Base-by-base conservation (phyloP, 2,329 filamentous ascomycete genomes). In the Rhynchosporium graminicola region DNA sequence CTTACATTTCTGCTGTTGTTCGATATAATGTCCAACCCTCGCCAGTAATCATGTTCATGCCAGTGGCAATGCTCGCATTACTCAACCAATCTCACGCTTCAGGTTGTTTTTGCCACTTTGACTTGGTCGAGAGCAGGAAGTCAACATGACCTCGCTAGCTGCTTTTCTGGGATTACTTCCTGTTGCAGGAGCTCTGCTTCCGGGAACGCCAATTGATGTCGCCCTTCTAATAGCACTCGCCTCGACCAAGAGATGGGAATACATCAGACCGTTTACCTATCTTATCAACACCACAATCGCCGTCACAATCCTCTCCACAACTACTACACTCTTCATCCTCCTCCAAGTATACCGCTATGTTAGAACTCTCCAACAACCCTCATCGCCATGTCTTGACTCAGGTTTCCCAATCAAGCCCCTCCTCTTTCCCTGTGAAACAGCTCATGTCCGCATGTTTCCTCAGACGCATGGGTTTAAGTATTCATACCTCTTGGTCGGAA, bases 391-490 rank as follows among this genome's bases (percentile, higher is more conserved):
- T 15, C 46, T 60, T 42, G 59, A 60, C 5, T 66, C 20, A 20
- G 20, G 20, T 20, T 20, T 65, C 36, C 62, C 65, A 20, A 28
- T 65, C 3, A 71, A 69, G 57, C 81, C 84, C 3, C 75, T 85
- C 61, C 75, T 92, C 12, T 83, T 92, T 47, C 87, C 88, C 7
- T 86, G 85, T 69, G 79, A 77, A 50, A 90, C 86, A 13, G 86
- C 81, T 2, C 89, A 92, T 72, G 78, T 82, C 3, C 80, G 89
- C 20, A 72, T 88, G n/a, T 86, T 88, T 62, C 89, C 89, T 0
- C 80, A 85, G 70, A 84, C 82, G 63, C 87, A 92, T 71, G 81
- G 81, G 0, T 92, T 93, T 70, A 78, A 78, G 0, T 91, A 91
- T 71, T 86, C 87, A 0, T 91, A 92, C 72, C 80, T 92, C 1